Evolutionary conservation across 805 yeast genomes (phyloP).

Genomic region (Cyberlindnera maclurae): DNA sequence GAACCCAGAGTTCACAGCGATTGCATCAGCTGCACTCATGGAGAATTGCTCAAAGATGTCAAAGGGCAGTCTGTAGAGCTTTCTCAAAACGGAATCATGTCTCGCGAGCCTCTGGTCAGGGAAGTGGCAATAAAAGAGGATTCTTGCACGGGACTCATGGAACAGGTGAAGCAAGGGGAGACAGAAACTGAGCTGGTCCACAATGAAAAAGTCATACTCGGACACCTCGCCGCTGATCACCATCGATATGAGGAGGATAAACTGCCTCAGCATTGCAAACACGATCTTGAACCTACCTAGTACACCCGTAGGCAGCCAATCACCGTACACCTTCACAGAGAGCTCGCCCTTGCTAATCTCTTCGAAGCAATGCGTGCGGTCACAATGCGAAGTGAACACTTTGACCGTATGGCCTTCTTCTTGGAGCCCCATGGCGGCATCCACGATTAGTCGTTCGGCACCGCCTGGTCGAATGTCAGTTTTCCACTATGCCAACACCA

Average conservation of each 20-base stretch:
- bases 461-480: conserved; percentile 41
- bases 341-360: conserved; percentile 61
- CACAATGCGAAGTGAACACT: conserved; percentile 88
- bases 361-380: conserved; percentile 80
- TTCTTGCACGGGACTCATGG: conserved; percentile 38
- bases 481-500: not conserved
- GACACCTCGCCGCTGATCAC: conserved; percentile 36
- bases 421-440: conserved; percentile 86
- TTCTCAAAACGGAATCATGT: conserved; percentile 47
- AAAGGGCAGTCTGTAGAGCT: conserved; percentile 72
- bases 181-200: conserved; percentile 85
- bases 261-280: conserved; percentile 78
- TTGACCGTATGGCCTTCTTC: conserved; percentile 53
- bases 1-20: conserved; percentile 85
- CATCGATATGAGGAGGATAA: conserved; percentile 52
- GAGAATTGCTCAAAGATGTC: conserved; percentile 79
- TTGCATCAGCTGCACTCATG: conserved; percentile 64
- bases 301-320: conserved; percentile 68
- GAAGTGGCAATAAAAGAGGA: conserved; percentile 90
- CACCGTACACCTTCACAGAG: conserved; percentile 71
- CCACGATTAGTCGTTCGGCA: conserved; percentile 95
- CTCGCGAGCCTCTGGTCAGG: conserved; percentile 80
- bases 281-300: conserved; percentile 66
- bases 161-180: conserved; percentile 57
- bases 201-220: conserved; percentile 63